Percentiles rank a stretch among this genome's conserved stretches.
phyloP scores from a whole-genome alignment of 164 flowering plant species.

The Piper longum region DNA sequence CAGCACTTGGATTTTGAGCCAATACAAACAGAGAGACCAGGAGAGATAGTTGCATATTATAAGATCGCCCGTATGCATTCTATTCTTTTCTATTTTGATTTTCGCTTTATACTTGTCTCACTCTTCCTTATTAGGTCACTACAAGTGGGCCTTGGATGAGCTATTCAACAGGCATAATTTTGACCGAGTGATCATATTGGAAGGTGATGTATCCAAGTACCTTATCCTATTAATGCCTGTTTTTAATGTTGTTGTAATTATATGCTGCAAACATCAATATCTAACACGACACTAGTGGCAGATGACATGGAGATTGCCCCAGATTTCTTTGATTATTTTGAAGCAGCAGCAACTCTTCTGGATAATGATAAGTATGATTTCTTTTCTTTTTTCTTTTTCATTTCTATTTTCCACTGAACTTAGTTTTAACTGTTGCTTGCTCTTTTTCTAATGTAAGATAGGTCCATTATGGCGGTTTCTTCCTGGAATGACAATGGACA shows the following conservation, averaged over 20 bases:
- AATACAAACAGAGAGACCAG: slow-evolving; percentile 74
- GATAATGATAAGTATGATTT: slow-evolving; percentile 71
- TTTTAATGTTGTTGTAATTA: not conserved
- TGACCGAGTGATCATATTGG: slow-evolving; percentile 77
- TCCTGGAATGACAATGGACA: slow-evolving; percentile 99
- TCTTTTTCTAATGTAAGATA: slow-evolving; percentile 10
- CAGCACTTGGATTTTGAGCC: slow-evolving; percentile 82
- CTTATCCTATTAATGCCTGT: not conserved
- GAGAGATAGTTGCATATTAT: slow-evolving; percentile 90
- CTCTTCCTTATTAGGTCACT: slow-evolving; percentile 49
- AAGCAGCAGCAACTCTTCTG: slow-evolving; percentile 71
- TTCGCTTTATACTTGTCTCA: slow-evolving; percentile 2
- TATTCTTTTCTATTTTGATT: slow-evolving; percentile 1
- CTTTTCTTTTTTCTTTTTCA: not conserved
- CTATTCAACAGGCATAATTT: slow-evolving; percentile 78
- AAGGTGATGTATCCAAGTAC: slow-evolving; percentile 38
- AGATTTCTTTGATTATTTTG: slow-evolving; percentile 90
- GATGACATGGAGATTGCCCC: slow-evolving; percentile 99
- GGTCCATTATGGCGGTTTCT: slow-evolving; percentile 95
- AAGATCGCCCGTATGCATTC: slow-evolving; percentile 77
- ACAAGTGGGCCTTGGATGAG: slow-evolving; percentile 88
- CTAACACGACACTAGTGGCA: slow-evolving; percentile 17
- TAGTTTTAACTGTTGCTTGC: not conserved
- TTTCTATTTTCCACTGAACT: not conserved
- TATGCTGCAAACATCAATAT: not conserved